Conservation (phyloP, 805 yeast genomes). For the Ogataea minuta region DNA sequence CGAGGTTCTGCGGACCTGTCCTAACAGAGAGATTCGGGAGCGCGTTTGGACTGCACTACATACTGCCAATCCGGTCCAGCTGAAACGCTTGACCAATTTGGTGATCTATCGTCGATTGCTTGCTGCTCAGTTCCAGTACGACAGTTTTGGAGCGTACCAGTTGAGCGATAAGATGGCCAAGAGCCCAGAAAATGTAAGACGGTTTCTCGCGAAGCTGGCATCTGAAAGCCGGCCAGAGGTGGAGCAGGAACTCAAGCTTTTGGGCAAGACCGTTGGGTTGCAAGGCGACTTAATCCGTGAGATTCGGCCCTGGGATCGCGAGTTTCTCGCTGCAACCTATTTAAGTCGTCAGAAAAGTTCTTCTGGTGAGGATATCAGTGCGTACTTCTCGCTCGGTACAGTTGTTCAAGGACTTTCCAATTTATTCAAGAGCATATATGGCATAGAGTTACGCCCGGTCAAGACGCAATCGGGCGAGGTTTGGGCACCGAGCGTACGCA, state of each 20-base stretch:
- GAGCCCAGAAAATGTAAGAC: slow-evolving; percentile 67
- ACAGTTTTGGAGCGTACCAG: slow-evolving; percentile 75
- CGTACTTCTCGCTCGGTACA: slow-evolving; percentile 80
- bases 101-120: slow-evolving; percentile 65
- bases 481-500: slow-evolving; percentile 85
- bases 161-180: slow-evolving; percentile 89
- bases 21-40: slow-evolving; percentile 55
- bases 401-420: slow-evolving; percentile 80
- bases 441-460: slow-evolving; percentile 70
- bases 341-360: slow-evolving; percentile 36
- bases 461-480: slow-evolving; percentile 69
- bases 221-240: slow-evolving; percentile 53
- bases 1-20: slow-evolving; percentile 57
- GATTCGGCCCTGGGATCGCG: slow-evolving; percentile 91
- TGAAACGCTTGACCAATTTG: slow-evolving; percentile 54
- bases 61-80: slow-evolving; percentile 61
- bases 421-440: slow-evolving; percentile 69
- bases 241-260: slow-evolving; percentile 50
- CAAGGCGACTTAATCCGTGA: slow-evolving; percentile 36
- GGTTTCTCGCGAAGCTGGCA: slow-evolving; percentile 64
- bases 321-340: slow-evolving; percentile 43
- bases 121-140: slow-evolving; percentile 69
- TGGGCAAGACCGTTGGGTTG: slow-evolving; percentile 35
- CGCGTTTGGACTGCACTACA: slow-evolving; percentile 75
- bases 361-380: slow-evolving; percentile 49